phyloP scores from a whole-genome alignment of 2,329 filamentous ascomycete genomes.

The Orbilia oligospora region DNA sequence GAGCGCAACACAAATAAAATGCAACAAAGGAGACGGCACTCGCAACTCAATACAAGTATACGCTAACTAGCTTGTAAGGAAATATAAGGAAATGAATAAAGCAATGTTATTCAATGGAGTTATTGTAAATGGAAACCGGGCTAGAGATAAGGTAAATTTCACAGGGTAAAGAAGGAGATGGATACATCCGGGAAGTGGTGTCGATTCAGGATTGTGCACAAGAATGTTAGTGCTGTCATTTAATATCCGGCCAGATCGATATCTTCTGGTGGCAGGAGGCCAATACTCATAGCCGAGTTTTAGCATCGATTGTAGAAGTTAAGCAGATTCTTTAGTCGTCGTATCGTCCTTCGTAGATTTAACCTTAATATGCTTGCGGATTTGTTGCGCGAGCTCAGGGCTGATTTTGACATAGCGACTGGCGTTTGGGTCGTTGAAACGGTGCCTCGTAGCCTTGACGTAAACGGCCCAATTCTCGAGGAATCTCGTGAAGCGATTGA shows the following conservation, averaged over 20 bases:
- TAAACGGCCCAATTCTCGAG: constrained; percentile 38
- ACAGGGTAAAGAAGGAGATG: not conserved
- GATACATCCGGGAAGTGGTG: too few relatives aligned
- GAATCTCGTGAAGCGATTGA: constrained; percentile 42
- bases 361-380: not conserved
- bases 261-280: too few relatives aligned
- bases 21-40: constrained; percentile 25
- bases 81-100: not conserved
- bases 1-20: constrained; percentile 43
- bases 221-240: too few relatives aligned
- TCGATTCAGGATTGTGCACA: too few relatives aligned
- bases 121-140: not conserved
- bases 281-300: too few relatives aligned
- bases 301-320: not conserved
- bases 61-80: too few relatives aligned
- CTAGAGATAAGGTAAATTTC: not conserved
- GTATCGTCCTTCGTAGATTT: not conserved
- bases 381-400: not conserved
- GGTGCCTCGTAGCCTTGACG: constrained; percentile 21
- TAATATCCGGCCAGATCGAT: too few relatives aligned
- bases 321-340: too few relatives aligned
- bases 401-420: constrained; percentile 22
- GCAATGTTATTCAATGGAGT: not conserved
- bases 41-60: too few relatives aligned
- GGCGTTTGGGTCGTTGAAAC: constrained; percentile 31